Evolutionary conservation across 441 rosid species (phyloP).

Genomic region (Mallotus japonicus): DNA sequence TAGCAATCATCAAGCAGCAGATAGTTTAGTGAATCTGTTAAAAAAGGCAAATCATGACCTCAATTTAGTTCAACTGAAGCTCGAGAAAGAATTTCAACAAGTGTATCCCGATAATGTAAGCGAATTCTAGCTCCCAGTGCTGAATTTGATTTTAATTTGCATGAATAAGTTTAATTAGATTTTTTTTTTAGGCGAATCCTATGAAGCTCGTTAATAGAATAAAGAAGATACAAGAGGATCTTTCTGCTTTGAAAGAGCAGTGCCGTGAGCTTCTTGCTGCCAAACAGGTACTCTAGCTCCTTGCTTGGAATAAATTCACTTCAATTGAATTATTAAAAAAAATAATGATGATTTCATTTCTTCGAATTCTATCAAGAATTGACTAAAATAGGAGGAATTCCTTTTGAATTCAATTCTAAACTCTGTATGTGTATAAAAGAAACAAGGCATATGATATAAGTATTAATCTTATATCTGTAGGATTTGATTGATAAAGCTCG

Average conservation of each 20-base stretch:
- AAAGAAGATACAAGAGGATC: conserved; percentile 71
- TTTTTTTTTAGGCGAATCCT: conserved; percentile 62
- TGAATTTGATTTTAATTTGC: too few species aligned
- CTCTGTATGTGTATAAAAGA: too few species aligned
- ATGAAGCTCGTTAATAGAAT: conserved; percentile 66
- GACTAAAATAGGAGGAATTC: too few species aligned
- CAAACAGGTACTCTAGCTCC: conserved; percentile 58
- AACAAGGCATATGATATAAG: too few species aligned
- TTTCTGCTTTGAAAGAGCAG: conserved; percentile 56
- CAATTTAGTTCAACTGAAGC: conserved; percentile 52
- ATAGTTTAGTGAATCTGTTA: conserved; percentile 53
- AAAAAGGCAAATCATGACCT: conserved; percentile 65
- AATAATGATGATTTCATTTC: too few species aligned
- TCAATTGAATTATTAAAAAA: too few species aligned
- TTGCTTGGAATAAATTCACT: too few species aligned
- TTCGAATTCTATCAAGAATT: too few species aligned
- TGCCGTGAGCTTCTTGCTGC: conserved; percentile 82
- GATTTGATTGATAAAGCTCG: conserved; percentile 87
- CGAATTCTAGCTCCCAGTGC: not conserved
- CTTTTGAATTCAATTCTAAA: too few species aligned
- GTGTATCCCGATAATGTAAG: conserved; percentile 62
- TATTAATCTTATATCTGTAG: conserved; percentile 31
- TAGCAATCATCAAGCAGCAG: conserved; percentile 49
- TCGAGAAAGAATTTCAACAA: conserved; percentile 73
- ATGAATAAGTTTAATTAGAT: not conserved